These are phyloP conservation scores for Termitomyces eurrhizus DNA, from an alignment of 768 basidiomycete species.

Conservation along the genomic window DNA sequence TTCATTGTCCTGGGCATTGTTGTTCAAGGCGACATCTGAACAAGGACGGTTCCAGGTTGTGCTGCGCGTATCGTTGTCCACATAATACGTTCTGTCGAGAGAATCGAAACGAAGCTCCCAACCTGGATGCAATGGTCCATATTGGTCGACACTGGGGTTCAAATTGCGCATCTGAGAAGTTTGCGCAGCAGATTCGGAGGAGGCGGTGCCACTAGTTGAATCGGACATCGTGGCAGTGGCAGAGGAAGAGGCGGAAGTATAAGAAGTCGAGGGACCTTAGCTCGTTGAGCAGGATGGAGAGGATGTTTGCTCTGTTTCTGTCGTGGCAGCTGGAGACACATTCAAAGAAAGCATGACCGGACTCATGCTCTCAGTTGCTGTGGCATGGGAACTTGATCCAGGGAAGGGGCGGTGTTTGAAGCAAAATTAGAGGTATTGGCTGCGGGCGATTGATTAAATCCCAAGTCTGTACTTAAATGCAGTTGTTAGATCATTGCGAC, in stretches of 20 bases:
- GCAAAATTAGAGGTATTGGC: constrained; percentile 55
- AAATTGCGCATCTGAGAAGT: constrained; percentile 72
- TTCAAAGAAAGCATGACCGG: constrained; percentile 32
- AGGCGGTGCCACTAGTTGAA: constrained; percentile 13
- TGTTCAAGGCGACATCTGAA: constrained; percentile 69
- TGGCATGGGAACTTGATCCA: no score
- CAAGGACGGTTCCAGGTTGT: constrained; percentile 98
- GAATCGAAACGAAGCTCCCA: constrained; percentile 99
- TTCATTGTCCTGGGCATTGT: constrained; percentile 65
- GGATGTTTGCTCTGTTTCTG: constrained; percentile 23
- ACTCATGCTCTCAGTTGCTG: constrained; percentile 39
- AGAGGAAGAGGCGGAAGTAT: constrained; percentile 21
- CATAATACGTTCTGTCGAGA: constrained; percentile 93
- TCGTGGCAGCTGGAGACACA: constrained; percentile 18
- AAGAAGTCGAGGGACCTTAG: constrained; percentile 15
- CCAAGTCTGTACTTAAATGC: constrained; percentile 48
- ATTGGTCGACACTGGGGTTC: constrained; percentile 93
- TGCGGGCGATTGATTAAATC: constrained; percentile 53
- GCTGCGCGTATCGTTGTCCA: constrained; percentile 95
- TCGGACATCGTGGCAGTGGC: constrained; percentile 21
- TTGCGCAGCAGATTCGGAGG: constrained; percentile 42
- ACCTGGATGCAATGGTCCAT: constrained; percentile 81
- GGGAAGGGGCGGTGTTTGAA: background rate
- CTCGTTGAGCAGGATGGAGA: constrained; percentile 27
- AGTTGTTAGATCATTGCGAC: constrained; percentile 58